Percentiles rank a stretch among this genome's conserved stretches.
Evolutionary conservation across 1,284 basidiomycete species (phyloP).

Genomic region (Sporisorium graminicola): DNA sequence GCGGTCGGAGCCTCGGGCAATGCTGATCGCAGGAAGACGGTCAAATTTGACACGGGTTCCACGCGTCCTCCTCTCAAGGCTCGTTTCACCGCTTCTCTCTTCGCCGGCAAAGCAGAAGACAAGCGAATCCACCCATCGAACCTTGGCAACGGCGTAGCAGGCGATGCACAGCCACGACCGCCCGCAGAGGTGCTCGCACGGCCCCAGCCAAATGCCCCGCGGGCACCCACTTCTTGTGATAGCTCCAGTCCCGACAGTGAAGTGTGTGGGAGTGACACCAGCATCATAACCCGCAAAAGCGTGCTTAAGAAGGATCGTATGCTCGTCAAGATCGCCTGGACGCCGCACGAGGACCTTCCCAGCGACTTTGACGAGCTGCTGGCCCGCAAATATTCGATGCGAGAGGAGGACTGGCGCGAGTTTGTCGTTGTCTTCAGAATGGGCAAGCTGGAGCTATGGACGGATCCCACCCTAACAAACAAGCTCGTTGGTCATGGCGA

Average conservation of each 20-base stretch:
- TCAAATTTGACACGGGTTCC: constrained; percentile 48
- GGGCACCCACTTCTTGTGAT: not conserved
- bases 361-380: constrained; percentile 78
- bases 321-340: constrained; percentile 80
- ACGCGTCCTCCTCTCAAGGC: constrained; percentile 20
- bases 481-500: constrained; percentile 48
- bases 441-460: constrained; percentile 81
- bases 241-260: constrained; percentile 10
- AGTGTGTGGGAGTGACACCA: constrained; percentile 14
- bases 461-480: constrained; percentile 73
- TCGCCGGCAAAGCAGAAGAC: constrained; percentile 31
- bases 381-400: constrained; percentile 73
- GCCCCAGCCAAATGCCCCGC: constrained; percentile 31
- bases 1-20: constrained; percentile 13
- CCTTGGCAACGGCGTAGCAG: constrained; percentile 11
- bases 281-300: constrained; percentile 44
- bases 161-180: constrained; percentile 53
- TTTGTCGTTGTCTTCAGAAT: constrained; percentile 83
- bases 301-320: constrained; percentile 79
- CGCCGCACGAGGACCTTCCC: constrained; percentile 74
- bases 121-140: not conserved
- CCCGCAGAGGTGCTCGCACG: constrained; percentile 61
- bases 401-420: constrained; percentile 80
- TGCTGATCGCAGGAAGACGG: constrained; percentile 40
- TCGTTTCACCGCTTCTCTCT: constrained; percentile 45